Base-by-base conservation (phyloP, 2,329 filamentous ascomycete species). In the Aciculosporium take region DNA sequence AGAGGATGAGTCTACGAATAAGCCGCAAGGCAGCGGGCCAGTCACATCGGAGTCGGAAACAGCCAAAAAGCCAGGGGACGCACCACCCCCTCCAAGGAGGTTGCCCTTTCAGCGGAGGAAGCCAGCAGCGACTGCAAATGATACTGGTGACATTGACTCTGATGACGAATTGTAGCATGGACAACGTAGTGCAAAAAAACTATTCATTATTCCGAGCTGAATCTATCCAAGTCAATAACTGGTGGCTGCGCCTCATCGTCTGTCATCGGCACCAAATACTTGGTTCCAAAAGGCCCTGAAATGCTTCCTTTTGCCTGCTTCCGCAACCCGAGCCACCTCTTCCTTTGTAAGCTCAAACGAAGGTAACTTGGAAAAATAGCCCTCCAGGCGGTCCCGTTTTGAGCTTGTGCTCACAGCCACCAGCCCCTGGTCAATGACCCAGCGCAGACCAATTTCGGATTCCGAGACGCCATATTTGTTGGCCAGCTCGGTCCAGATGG, bases 371-470 rank as follows among this genome's bases (percentile, higher is more conserved):
- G 58, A 52, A 44, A 74, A 48, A 51, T 73, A 79, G n/a, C 64
- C 63, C 53, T 70, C 63, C 45, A 82, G 58, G 37, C 79, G 63
- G 47, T 74, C 64, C 52, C 72, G 65, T 48, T 67, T 81, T 28
- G 62, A 61, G 51, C 72, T 79, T 9, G 77, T 81, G 0, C 76
- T 80, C 41, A 81, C 53, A 3, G 64, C 65, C 21, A 78, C 67
- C 33, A 76, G 56, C 21, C 69, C 75, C 54, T 75, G 71, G 50
- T 81, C 76, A 28, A 81, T 55, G 23, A 61, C 58, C 75, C 76
- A 81, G 46, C 76, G 60, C 50, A 81, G 56, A 12, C 71, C 72
- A 39, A 80, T 57, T 42, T 77, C 74, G 2, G 64, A 70, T 42
- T 67, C 62, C 5, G 63, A 65, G 30, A 78, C 74, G 13, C 65